Base-by-base conservation (phyloP, 2,329 filamentous ascomycete species). In the Davidsoniella virescens region DNA sequence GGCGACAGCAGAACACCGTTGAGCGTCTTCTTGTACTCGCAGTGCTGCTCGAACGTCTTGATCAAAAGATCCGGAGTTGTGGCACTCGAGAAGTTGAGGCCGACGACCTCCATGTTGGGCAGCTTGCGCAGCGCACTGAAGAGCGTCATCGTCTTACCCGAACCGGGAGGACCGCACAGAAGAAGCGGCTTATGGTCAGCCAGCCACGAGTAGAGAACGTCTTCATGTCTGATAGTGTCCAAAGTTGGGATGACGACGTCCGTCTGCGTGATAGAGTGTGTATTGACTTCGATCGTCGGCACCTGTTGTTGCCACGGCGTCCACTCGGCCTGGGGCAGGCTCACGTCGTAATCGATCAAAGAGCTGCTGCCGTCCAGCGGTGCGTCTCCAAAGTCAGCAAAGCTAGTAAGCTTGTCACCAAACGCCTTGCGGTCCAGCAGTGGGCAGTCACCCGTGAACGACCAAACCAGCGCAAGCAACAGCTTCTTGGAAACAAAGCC, bases 11-110 rank as follows among this genome's bases (percentile, higher is more conserved):
- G 84, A 17, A 96, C 87, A 40, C 92, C 92, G 61, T 92, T 96
- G 44, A 96, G 70, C 0, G 92, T 96, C 75, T 98, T 98, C 71
- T 90, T 93, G 69, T 99, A 98, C 66, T 98, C 92, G 67, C 92
- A 99, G 65, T 98, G 95, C 63, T 98, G 93, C 67, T 98, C 92
- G 57, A 99, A 94, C 0, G 93, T 98, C 73, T 98, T 98, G 70
- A 98, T 88, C 55, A 99, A 76, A 25, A 99, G 78, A 64, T 98
- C 93, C 1, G 92, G 93, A 0, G 92, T 98, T 0, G 93, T 99
- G 1, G 92, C 93, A 59, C 92, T 98, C 4, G 93, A 98, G 65
- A 99, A 98, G 67, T 99, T 99, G 63, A 99, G 85, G 45, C 92
- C 92, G 29, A 98, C 93, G 52, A 95, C 87, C 66, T 98, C 92